These are phyloP conservation scores for Pichia exigua DNA, from an alignment of 805 yeast species.

Conservation along the genomic window DNA sequence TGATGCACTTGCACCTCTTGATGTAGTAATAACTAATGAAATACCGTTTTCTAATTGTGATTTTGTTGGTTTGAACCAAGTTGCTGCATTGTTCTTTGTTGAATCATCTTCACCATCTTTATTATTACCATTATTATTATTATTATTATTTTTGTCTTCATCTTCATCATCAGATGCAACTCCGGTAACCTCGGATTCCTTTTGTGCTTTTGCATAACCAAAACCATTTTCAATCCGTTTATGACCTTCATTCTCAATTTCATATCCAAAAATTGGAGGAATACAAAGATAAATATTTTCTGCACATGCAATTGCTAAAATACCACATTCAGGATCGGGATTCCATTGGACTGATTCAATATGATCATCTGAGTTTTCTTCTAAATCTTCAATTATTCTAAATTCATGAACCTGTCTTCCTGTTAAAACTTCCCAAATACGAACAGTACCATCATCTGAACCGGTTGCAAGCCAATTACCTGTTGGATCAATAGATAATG, in stretches of 20 bases:
- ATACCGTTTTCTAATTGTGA: conserved; percentile 58
- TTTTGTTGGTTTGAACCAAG: conserved; percentile 76
- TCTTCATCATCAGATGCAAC: conserved; percentile 32
- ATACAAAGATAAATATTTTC: conserved; percentile 70
- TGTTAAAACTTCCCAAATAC: conserved; percentile 94
- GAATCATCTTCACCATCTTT: conserved; percentile 13
- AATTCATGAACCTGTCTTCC: conserved; percentile 85
- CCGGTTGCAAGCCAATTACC: conserved; percentile 98
- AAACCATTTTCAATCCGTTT: conserved; percentile 82
- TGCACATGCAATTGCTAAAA: conserved; percentile 79
- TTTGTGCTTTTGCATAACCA: conserved; percentile 56
- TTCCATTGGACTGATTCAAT: conserved; percentile 85
- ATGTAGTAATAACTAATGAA: conserved; percentile 57
- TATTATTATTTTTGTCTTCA: conserved; percentile 9
- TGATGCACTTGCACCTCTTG: conserved; percentile 32
- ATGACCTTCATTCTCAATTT: conserved; percentile 73
- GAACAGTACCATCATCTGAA: conserved; percentile 90
- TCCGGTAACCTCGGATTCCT: conserved; percentile 20
- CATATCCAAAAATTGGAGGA: conserved; percentile 89
- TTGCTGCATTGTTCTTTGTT: conserved; percentile 47
- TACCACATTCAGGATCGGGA: conserved; percentile 67
- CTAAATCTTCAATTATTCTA: conserved; percentile 37
- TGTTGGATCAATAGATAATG: conserved; percentile 75
- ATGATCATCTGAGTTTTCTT: conserved; percentile 60
- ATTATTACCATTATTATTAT: conserved; percentile 31